Base-by-base conservation (phyloP, 2,329 filamentous ascomycete genomes). In the Epichloe gansuensis region DNA sequence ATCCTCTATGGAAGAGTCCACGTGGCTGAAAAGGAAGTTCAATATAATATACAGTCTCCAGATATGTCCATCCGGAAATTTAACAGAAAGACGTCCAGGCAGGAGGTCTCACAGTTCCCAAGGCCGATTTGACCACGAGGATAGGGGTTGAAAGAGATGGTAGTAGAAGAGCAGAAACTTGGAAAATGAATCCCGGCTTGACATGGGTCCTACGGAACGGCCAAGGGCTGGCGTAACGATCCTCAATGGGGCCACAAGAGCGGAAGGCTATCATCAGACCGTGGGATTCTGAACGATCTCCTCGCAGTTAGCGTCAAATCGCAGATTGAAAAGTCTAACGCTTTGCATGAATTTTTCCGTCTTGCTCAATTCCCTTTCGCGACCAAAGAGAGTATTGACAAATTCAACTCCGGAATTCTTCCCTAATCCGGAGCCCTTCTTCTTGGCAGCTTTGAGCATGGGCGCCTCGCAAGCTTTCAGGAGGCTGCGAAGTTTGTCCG, bases 261-360 rank as follows among this genome's bases (percentile, higher is more conserved):
- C 6, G 5, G 21, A n/a, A 7, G 4, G n/a, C 5, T 8, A 12
- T 27, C 6, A 21, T 63, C 77, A 83, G 62, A 72, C 68, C 59
- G 74, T 75, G 41, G 81, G 81, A 62, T 76, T 74, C 59, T 71
- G 71, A 55, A 97, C 74, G 60, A 97, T 91, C 31, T 91, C 87
- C 63, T 95, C 88, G 71, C 89, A 95, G 75, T 97, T 96, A 68
- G 87, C 88, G 63, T 96, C 89, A 68, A 96, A 98, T 46, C 91
- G 85, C 71, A 94, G 81, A 67, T 87, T 89, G 88, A 91, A 98
- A 38, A 90, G 76, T 48, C 87, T 81, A 63, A 95, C 84, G 57
- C 82, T 83, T 58, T 87, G 82, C 89, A 97, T 97, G 70, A 96
- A 81, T 69, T 86, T 87, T 74, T 96, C 89, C 2, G 91, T 96